phyloP scores from a whole-genome alignment of 345 rosid species.

The Camelina neglecta region DNA sequence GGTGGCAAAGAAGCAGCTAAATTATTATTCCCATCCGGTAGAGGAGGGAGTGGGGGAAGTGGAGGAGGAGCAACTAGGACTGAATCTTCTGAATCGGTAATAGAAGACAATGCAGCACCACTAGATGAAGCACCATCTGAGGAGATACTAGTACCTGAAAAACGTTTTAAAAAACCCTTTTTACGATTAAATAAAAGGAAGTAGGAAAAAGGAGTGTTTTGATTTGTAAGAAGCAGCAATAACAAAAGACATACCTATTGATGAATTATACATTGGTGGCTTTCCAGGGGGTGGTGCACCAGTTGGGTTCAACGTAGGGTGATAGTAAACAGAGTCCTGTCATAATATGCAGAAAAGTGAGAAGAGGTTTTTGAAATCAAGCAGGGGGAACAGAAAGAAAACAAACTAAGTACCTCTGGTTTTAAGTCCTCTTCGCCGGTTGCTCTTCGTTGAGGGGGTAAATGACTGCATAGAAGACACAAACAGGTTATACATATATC shows the following conservation, averaged over 20 bases:
- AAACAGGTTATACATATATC: not conserved
- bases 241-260: slow-evolving; percentile 55
- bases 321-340: slow-evolving; percentile 98
- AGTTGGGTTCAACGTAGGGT: slow-evolving; percentile 93
- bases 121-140: slow-evolving; percentile 69
- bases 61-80: slow-evolving; percentile 61
- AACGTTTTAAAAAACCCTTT: not conserved
- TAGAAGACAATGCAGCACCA: slow-evolving; percentile 62
- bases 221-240: slow-evolving; percentile 2
- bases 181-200: slow-evolving; percentile 7
- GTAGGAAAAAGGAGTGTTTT: slow-evolving; percentile 22
- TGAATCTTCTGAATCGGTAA: slow-evolving; percentile 65
- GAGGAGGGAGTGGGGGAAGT: slow-evolving; percentile 73
- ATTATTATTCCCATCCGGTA: slow-evolving; percentile 59
- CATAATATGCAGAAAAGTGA: slow-evolving; percentile 37
- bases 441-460: slow-evolving; percentile 77
- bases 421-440: slow-evolving; percentile 86
- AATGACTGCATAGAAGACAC: slow-evolving; percentile 65
- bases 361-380: slow-evolving; percentile 14
- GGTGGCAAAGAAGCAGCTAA: slow-evolving; percentile 74
- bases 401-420: slow-evolving; percentile 70
- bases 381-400: slow-evolving; percentile 31
- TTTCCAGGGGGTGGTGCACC: slow-evolving; percentile 99
- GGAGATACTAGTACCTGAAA: slow-evolving; percentile 82
- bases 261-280: slow-evolving; percentile 93